These are phyloP conservation scores for Naumovozyma baii DNA, from an alignment of 805 yeast genomes.

Conservation along the genomic window DNA sequence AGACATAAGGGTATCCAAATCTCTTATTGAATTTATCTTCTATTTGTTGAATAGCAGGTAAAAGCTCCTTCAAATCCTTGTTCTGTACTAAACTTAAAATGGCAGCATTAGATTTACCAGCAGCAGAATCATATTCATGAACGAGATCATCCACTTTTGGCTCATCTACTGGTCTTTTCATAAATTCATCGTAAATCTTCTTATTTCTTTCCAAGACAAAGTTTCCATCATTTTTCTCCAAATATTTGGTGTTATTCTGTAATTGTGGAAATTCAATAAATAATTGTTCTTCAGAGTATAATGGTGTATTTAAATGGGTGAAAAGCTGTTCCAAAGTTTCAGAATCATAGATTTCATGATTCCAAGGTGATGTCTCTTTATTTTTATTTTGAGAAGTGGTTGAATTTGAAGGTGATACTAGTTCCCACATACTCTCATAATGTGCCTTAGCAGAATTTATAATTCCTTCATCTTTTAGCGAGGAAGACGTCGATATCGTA, in stretches of 20 bases:
- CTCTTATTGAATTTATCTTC: conserved; percentile 59
- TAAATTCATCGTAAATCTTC: conserved; percentile 30
- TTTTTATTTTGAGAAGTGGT: not conserved
- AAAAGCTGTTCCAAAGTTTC: conserved; percentile 5
- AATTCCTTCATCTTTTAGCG: not conserved
- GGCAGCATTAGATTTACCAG: conserved; percentile 60
- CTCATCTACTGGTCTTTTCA: conserved; percentile 34
- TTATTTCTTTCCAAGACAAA: conserved; percentile 27
- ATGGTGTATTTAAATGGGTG: conserved; percentile 15
- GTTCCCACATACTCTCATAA: conserved; percentile 1
- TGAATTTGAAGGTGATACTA: not conserved
- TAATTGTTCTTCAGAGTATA: conserved; percentile 6
- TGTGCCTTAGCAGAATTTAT: not conserved
- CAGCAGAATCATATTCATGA: conserved; percentile 15
- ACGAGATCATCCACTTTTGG: conserved; percentile 37
- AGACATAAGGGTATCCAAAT: conserved; percentile 73
- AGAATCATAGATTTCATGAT: not conserved
- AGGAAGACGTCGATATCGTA: not conserved
- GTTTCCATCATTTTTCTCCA: not conserved
- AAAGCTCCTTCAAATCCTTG: conserved; percentile 41
- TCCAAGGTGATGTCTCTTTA: not conserved
- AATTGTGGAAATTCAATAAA: conserved; percentile 2
- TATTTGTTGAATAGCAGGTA: conserved; percentile 46
- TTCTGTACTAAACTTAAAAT: conserved; percentile 65
- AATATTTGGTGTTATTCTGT: not conserved